These are phyloP conservation scores for Excoecaria cochinchinensis DNA, from an alignment of 345 rosid genomes.

Conservation along the genomic window DNA sequence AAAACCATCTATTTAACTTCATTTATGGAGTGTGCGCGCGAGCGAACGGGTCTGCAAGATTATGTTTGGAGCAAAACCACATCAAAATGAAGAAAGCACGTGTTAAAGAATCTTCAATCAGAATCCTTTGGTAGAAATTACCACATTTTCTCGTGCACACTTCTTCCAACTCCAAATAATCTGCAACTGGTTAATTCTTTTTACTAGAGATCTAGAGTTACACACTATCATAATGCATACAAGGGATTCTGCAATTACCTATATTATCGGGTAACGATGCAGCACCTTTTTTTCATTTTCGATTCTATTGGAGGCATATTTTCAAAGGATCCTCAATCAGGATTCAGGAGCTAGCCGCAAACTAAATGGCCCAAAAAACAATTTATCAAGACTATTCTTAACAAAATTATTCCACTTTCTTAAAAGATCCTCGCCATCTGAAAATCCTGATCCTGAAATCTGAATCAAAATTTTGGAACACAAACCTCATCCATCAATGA, in stretches of 20 bases:
- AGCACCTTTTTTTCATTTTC: neutral
- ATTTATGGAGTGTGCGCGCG: neutral
- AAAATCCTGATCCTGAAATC: neutral
- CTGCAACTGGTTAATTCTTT: constrained; percentile 1
- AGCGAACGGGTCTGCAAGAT: neutral
- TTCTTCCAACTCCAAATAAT: constrained; percentile 1
- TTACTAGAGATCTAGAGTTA: constrained; percentile 12
- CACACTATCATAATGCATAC: neutral
- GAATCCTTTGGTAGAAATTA: constrained; percentile 6
- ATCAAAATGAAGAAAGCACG: neutral
- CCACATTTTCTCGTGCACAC: neutral
- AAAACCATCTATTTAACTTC: constrained; percentile 4
- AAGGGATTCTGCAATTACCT: neutral
- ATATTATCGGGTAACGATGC: neutral
- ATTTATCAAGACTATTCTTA: neutral
- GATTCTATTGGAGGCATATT: neutral
- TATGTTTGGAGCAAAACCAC: neutral
- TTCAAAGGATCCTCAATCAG: neutral
- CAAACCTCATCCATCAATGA: constrained; percentile 9
- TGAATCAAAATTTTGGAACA: neutral
- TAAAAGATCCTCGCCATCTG: neutral
- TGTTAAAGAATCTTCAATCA: constrained; percentile 11
- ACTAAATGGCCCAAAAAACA: neutral
- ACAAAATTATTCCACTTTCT: neutral
- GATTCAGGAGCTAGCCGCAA: constrained; percentile 1